These are phyloP conservation scores for Xerocomellus intermedius DNA, from an alignment of 768 basidiomycete species.

Conservation along the genomic window DNA sequence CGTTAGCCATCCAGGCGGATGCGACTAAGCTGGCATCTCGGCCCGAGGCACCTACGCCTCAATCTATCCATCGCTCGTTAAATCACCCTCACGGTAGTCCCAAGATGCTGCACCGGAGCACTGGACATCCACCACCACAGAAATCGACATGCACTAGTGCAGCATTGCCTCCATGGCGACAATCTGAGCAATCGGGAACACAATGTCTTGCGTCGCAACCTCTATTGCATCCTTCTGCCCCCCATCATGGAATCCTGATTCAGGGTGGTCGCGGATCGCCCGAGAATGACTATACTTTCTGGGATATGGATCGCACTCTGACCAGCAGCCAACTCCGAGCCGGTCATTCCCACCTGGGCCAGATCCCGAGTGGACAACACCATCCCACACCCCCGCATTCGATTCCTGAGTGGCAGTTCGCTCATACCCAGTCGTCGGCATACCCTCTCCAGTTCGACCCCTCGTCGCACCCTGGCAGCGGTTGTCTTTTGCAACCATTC, in stretches of 20 bases:
- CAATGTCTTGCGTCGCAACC: background rate
- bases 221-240: background rate
- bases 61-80: background rate
- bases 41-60: background rate
- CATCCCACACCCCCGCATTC: background rate
- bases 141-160: background rate
- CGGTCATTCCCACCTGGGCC: background rate
- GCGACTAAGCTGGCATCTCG: background rate
- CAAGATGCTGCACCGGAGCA: background rate
- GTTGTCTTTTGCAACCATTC: background rate
- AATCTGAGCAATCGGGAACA: background rate
- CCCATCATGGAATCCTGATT: background rate
- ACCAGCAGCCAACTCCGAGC: background rate
- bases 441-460: background rate
- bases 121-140: background rate
- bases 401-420: conserved; percentile 8
- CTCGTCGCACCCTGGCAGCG: background rate
- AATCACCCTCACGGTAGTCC: background rate
- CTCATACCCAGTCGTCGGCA: background rate
- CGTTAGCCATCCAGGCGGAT: conserved; percentile 5
- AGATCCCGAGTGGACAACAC: conserved; percentile 2
- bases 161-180: background rate
- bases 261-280: background rate
- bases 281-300: background rate
- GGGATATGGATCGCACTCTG: background rate